Evolutionary conservation across 306 rosid genomes (phyloP).

Genomic region (Senna tora): DNA sequence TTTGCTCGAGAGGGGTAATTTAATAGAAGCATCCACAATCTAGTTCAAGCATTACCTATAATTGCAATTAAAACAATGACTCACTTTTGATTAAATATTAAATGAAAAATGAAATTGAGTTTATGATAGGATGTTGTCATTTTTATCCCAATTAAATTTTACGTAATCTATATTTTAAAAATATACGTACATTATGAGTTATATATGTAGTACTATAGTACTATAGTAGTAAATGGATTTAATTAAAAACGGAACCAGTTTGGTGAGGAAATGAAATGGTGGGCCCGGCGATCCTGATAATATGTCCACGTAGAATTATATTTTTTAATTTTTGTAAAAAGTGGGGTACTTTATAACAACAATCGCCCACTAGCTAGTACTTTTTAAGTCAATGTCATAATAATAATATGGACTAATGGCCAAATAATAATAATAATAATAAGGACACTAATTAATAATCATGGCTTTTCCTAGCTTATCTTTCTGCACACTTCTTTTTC

Average conservation of each 20-base stretch:
- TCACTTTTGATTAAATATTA: too few relatives aligned
- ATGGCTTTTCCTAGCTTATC: neutral
- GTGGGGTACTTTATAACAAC: neutral
- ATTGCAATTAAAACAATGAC: too few relatives aligned
- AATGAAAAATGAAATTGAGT: too few relatives aligned
- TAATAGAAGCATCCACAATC: too few relatives aligned
- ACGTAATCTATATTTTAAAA: too few relatives aligned
- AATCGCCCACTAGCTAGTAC: neutral
- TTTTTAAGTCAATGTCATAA: neutral
- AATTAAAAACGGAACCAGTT: neutral
- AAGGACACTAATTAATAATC: neutral
- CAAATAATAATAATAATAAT: neutral
- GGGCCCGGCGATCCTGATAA: neutral
- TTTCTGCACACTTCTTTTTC: neutral
- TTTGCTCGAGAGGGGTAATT: too few relatives aligned
- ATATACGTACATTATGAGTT: too few relatives aligned
- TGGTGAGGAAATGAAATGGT: neutral
- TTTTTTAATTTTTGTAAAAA: neutral
- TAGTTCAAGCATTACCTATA: too few relatives aligned
- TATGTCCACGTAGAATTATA: conserved; percentile 15
- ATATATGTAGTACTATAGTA: too few relatives aligned
- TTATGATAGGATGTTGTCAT: too few relatives aligned
- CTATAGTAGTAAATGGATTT: too few relatives aligned
- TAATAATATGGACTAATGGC: neutral
- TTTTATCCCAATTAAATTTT: too few relatives aligned